These are phyloP conservation scores for Fusarium compactum DNA, from an alignment of 2,329 filamentous ascomycete genomes.

Conservation along the genomic window DNA sequence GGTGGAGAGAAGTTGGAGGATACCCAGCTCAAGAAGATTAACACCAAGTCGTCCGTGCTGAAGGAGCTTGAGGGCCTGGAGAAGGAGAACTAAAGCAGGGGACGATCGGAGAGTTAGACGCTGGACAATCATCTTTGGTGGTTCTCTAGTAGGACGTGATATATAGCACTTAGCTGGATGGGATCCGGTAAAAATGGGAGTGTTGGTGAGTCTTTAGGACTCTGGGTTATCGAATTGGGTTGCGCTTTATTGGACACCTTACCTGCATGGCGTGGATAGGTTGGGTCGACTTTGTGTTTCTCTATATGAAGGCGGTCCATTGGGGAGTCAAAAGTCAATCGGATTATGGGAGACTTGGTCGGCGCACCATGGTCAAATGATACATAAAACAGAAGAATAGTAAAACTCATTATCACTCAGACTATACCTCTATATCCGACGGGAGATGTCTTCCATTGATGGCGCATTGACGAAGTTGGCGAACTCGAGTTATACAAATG, in stretches of 20 bases:
- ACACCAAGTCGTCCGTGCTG: slow-evolving; percentile 84
- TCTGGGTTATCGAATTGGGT: slow-evolving; percentile 24
- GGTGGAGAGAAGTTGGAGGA: slow-evolving; percentile 97
- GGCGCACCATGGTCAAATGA: slow-evolving; percentile 28
- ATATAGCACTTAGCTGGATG: slow-evolving; percentile 15
- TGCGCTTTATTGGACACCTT: slow-evolving; percentile 40
- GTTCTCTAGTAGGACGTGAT: slow-evolving; percentile 9
- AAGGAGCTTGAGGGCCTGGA: slow-evolving; percentile 79
- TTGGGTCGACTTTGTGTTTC: slow-evolving; percentile 23
- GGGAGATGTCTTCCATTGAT: neutral
- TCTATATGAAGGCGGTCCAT: slow-evolving; percentile 17
- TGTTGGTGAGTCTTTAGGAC: slow-evolving; percentile 23
- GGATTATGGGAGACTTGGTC: slow-evolving; percentile 29
- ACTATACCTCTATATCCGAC: neutral
- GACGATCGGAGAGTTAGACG: neutral
- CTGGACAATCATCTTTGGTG: slow-evolving; percentile 9
- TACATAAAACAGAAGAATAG: slow-evolving; percentile 26
- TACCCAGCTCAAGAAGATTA: slow-evolving; percentile 98
- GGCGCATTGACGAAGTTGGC: neutral
- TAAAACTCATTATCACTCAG: slow-evolving; percentile 8
- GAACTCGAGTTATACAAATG: neutral
- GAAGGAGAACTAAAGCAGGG: slow-evolving; percentile 44
- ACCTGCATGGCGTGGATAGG: slow-evolving; percentile 34
- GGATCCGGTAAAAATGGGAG: slow-evolving; percentile 17
- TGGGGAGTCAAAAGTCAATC: slow-evolving; percentile 35